A percentile compares a stretch with the other conserved stretches of the same genome.
phyloP scores from a whole-genome alignment of 768 basidiomycete genomes.

The Lentinula lateritia region DNA sequence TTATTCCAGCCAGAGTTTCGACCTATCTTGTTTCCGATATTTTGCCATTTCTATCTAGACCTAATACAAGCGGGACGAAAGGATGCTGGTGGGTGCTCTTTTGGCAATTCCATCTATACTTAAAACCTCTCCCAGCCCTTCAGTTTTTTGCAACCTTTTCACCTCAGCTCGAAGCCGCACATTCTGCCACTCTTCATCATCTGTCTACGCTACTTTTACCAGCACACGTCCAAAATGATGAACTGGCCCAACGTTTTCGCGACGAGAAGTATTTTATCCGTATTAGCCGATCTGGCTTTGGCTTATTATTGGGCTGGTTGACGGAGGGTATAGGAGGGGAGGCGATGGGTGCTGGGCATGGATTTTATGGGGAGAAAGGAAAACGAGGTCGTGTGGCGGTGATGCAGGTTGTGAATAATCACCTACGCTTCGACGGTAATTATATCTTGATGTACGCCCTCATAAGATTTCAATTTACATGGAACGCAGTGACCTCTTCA shows the following conservation, averaged over 20 bases:
- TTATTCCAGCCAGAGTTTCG: constrained; percentile 78
- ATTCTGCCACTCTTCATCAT: constrained; percentile 67
- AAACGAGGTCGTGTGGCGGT: constrained; percentile 84
- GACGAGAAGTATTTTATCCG: constrained; percentile 87
- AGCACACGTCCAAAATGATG: constrained; percentile 78
- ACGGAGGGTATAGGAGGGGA: constrained; percentile 90
- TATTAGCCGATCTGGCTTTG: constrained; percentile 89
- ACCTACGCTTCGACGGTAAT: constrained; percentile 85
- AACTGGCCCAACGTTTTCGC: constrained; percentile 78
- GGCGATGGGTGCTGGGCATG: constrained; percentile 71
- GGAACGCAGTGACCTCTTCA: constrained; percentile 57
- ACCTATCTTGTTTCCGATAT: constrained; percentile 92
- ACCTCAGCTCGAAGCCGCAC: constrained; percentile 55
- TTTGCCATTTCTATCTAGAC: constrained; percentile 95
- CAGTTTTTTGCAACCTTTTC: constrained; percentile 74
- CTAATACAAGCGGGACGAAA: constrained; percentile 87
- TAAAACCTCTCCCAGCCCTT: constrained; percentile 43
- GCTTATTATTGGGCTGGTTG: constrained; percentile 91
- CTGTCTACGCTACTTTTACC: constrained; percentile 78
- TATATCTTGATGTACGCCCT: constrained; percentile 7
- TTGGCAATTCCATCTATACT: not conserved
- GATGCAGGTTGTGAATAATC: constrained; percentile 92
- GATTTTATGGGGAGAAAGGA: constrained; percentile 77
- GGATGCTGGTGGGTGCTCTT: constrained; percentile 65
- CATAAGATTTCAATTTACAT: constrained; percentile 14